A percentile compares a stretch with the other conserved stretches of the same genome.
phyloP scores from a whole-genome alignment of 2,329 filamentous ascomycete species.

The Neoarthrinium moseri region DNA sequence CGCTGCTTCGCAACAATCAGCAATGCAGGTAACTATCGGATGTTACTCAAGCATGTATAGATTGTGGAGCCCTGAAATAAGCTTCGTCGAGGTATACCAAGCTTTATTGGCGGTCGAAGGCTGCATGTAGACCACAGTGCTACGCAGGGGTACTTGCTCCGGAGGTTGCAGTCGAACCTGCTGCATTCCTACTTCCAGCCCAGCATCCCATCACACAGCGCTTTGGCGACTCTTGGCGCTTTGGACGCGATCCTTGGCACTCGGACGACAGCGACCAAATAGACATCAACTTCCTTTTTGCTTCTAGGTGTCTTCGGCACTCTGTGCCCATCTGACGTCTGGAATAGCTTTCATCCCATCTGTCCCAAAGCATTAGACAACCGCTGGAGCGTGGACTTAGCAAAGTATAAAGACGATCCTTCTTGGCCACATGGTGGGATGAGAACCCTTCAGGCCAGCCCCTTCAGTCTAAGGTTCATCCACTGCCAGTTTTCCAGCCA shows the following conservation, averaged over 20 bases:
- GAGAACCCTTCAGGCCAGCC: slow-evolving; percentile 9
- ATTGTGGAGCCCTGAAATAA: no score
- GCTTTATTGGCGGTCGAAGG: slow-evolving; percentile 3
- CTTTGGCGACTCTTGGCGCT: slow-evolving; percentile 2
- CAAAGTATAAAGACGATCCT: slow-evolving; percentile 1
- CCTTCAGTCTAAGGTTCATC: neutral
- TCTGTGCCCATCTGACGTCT: neutral
- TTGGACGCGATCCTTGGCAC: slow-evolving; percentile 1
- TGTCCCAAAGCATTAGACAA: neutral
- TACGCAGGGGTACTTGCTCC: neutral
- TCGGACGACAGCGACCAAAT: neutral
- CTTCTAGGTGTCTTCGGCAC: slow-evolving; percentile 2
- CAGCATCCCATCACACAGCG: neutral
- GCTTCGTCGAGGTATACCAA: slow-evolving; percentile 7
- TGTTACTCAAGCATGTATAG: no score
- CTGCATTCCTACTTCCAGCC: neutral
- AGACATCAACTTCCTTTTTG: slow-evolving; percentile 4
- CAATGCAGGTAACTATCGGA: no score
- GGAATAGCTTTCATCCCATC: neutral
- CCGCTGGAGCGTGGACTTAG: no score
- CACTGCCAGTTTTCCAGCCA: neutral
- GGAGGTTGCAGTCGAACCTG: neutral
- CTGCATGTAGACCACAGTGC: neutral
- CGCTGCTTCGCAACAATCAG: no score
- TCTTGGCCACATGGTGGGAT: neutral